A percentile compares a stretch with the other conserved stretches of the same genome.
These are phyloP conservation scores for Solanum paucissectum DNA, from an alignment of 257 asterid species.

Conservation along the genomic window DNA sequence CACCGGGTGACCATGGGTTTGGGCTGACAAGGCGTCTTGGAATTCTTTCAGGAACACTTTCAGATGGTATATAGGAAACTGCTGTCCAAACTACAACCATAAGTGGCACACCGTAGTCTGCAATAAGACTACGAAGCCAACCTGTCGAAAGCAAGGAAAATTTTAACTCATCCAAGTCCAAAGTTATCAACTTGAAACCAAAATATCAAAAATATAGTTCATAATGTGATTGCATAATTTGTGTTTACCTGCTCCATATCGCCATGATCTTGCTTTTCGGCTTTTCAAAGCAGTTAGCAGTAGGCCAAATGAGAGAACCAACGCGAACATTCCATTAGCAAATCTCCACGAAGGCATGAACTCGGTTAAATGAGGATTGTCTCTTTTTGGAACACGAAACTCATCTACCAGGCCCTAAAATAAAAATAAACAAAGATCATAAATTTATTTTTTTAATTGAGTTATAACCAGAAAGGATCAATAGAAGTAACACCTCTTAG, in stretches of 20 bases:
- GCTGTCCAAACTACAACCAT: constrained; percentile 94
- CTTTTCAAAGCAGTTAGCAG: constrained; percentile 63
- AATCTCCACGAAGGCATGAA: constrained; percentile 77
- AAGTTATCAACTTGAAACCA: not conserved
- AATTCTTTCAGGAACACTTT: constrained; percentile 71
- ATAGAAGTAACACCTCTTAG: not conserved
- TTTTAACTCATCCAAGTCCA: not conserved
- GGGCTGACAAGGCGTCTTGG: constrained; percentile 94
- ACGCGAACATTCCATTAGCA: constrained; percentile 81
- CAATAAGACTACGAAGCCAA: constrained; percentile 73
- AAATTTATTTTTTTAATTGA: not conserved
- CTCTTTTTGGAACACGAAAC: constrained; percentile 66
- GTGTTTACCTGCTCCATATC: constrained; percentile 66
- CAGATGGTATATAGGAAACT: constrained; percentile 60
- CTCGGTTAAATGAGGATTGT: constrained; percentile 25
- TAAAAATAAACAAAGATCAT: not conserved
- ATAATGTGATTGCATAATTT: not conserved
- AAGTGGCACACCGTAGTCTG: constrained; percentile 92
- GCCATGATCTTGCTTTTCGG: constrained; percentile 89
- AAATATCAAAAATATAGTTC: not conserved
- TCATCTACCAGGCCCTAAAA: constrained; percentile 79
- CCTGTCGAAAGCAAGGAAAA: constrained; percentile 30
- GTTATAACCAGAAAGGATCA: not conserved
- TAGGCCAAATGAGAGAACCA: constrained; percentile 74
- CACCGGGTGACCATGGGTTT: constrained; percentile 92